phyloP scores from a whole-genome alignment of 2,329 filamentous ascomycete species.

The Pleoardoris graminearum region DNA sequence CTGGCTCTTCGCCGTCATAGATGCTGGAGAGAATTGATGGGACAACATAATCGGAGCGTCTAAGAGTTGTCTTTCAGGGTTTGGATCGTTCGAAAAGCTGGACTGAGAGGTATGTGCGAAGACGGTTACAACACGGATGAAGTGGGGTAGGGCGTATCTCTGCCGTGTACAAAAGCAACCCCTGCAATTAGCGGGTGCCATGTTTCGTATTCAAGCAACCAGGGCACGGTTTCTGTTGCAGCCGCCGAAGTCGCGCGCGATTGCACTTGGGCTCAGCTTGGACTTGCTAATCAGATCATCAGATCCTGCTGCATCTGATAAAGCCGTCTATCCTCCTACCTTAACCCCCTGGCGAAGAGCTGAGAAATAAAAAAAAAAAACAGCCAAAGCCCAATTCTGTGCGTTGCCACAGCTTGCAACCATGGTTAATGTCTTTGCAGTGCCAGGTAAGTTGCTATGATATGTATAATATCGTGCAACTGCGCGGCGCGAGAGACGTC shows the following conservation, averaged over 20 bases:
- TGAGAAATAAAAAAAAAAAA: not conserved
- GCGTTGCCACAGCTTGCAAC: constrained; percentile 8
- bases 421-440: constrained; percentile 72
- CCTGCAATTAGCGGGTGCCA: not conserved
- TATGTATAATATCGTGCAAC: not conserved
- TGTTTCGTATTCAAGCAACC: not conserved
- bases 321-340: constrained; percentile 3
- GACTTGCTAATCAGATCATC: not conserved
- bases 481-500: too few relatives aligned
- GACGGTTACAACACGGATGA: not conserved
- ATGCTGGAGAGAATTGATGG: not conserved
- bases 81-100: too few relatives aligned
- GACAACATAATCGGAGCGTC: constrained; percentile 4
- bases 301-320: constrained; percentile 17
- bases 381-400: not conserved
- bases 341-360: not conserved
- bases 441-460: constrained; percentile 63
- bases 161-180: not conserved
- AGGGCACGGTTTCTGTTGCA: constrained; percentile 4
- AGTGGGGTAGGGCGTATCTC: not conserved
- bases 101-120: too few relatives aligned
- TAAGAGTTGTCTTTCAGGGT: not conserved
- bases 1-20: not conserved
- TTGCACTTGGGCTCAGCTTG: too few relatives aligned
- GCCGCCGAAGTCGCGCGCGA: too few relatives aligned